Evolutionary conservation across 176 grass and related monocot genomes (phyloP).

Genomic region (Zea mays): DNA sequence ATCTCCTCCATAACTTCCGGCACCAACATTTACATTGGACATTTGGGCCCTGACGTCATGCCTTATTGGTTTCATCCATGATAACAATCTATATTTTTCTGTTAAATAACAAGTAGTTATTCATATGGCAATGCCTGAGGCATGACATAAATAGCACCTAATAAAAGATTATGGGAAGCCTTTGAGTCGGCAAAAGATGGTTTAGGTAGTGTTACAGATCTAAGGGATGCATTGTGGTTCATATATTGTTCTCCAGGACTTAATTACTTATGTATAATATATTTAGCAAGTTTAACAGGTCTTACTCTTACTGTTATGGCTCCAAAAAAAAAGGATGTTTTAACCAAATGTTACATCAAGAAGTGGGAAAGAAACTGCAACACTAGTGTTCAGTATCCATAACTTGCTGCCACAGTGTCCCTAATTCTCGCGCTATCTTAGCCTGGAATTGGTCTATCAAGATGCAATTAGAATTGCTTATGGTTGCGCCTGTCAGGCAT

Average conservation of each 20-base stretch:
- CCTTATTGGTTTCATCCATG: constrained; percentile 41
- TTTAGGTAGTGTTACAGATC: not conserved
- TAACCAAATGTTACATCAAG: not conserved
- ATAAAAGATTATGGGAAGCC: not conserved
- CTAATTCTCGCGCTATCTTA: not conserved
- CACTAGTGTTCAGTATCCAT: not conserved
- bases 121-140: not conserved
- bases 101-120: not conserved
- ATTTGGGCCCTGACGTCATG: constrained; percentile 57
- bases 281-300: not conserved
- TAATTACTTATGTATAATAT: not conserved
- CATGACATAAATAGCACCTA: not conserved
- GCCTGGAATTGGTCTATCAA: not conserved
- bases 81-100: constrained; percentile 32
- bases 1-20: constrained; percentile 60
- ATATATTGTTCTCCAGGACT: not conserved
- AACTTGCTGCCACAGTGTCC: not conserved
- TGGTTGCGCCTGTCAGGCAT: not conserved
- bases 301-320: not conserved
- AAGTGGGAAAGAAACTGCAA: not conserved
- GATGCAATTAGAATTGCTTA: not conserved
- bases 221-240: not conserved
- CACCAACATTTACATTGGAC: constrained; percentile 65
- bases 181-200: not conserved
- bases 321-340: constrained; percentile 6